phyloP scores from a whole-genome alignment of 805 yeast genomes.

The Sungouiella thailandica region DNA sequence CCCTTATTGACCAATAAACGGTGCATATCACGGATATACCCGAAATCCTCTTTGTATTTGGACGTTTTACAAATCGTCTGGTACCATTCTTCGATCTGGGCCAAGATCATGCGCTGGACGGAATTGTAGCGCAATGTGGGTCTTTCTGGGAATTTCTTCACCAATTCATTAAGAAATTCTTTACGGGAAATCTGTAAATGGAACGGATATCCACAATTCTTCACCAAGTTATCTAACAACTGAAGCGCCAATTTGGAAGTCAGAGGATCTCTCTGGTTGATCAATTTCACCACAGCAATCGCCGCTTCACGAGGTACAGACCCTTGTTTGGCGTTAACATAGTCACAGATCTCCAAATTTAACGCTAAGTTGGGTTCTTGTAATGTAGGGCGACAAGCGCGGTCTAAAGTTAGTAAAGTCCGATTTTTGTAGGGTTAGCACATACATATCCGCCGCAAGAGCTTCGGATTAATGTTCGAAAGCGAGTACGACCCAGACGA shows the following conservation, averaged over 20 bases:
- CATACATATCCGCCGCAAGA: slow-evolving; percentile 41
- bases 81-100: slow-evolving; percentile 95
- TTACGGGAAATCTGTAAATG: slow-evolving; percentile 92
- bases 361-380: slow-evolving; percentile 83
- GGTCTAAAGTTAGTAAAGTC: slow-evolving; percentile 37
- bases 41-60: slow-evolving; percentile 85
- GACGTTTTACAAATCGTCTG: slow-evolving; percentile 90
- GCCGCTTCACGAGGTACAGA: slow-evolving; percentile 90
- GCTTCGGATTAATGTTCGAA: slow-evolving; percentile 42
- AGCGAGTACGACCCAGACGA: slow-evolving; percentile 30
- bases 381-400: slow-evolving; percentile 83
- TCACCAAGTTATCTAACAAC: slow-evolving; percentile 82
- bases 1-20: slow-evolving; percentile 85
- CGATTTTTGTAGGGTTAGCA: background rate
- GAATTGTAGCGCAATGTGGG: slow-evolving; percentile 84
- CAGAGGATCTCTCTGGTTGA: slow-evolving; percentile 80
- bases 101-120: slow-evolving; percentile 78
- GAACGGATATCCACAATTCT: slow-evolving; percentile 96
- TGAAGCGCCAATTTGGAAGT: slow-evolving; percentile 80
- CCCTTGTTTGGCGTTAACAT: slow-evolving; percentile 89
- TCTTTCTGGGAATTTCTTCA: slow-evolving; percentile 87
- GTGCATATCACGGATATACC: slow-evolving; percentile 94
- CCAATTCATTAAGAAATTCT: slow-evolving; percentile 90
- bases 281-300: slow-evolving; percentile 70
- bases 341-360: slow-evolving; percentile 89